Conservation (phyloP, 768 basidiomycete species). For the Lentinula boryana region DNA sequence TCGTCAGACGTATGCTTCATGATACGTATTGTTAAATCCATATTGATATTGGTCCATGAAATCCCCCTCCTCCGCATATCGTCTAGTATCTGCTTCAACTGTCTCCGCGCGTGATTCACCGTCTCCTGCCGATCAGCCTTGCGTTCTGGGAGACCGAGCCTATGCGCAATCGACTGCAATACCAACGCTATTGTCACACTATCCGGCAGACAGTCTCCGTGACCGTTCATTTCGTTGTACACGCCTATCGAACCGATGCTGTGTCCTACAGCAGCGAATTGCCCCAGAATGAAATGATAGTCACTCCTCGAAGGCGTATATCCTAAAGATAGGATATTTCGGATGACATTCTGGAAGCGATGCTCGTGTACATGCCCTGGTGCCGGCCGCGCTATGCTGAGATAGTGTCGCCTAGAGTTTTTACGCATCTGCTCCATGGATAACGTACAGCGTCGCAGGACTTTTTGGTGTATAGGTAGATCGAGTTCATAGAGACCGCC, state of each 20-base stretch:
- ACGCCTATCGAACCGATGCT: slow-evolving; percentile 52
- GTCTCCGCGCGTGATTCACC: slow-evolving; percentile 35
- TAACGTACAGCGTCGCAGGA: slow-evolving; percentile 62
- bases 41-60: slow-evolving; percentile 49
- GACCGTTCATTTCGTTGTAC: slow-evolving; percentile 48
- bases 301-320: slow-evolving; percentile 49
- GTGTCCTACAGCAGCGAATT: slow-evolving; percentile 75
- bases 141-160: slow-evolving; percentile 54
- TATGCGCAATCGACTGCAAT: slow-evolving; percentile 67
- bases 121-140: slow-evolving; percentile 27
- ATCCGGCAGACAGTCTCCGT: slow-evolving; percentile 37
- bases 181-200: slow-evolving; percentile 55
- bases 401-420: slow-evolving; percentile 34
- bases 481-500: slow-evolving; percentile 48
- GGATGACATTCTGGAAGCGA: slow-evolving; percentile 62
- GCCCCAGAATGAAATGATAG: slow-evolving; percentile 69
- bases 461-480: slow-evolving; percentile 59
- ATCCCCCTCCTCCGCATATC: slow-evolving; percentile 51
- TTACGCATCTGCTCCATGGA: slow-evolving; percentile 38
- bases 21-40: slow-evolving; percentile 66
- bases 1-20: slow-evolving; percentile 58
- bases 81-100: slow-evolving; percentile 44
- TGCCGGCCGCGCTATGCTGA: slow-evolving; percentile 26
- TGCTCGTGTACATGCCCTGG: slow-evolving; percentile 54
- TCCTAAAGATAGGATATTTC: slow-evolving; percentile 59